Evolutionary conservation across 1,284 basidiomycete species (phyloP).

Genomic region (Ceratobasidium sp.): DNA sequence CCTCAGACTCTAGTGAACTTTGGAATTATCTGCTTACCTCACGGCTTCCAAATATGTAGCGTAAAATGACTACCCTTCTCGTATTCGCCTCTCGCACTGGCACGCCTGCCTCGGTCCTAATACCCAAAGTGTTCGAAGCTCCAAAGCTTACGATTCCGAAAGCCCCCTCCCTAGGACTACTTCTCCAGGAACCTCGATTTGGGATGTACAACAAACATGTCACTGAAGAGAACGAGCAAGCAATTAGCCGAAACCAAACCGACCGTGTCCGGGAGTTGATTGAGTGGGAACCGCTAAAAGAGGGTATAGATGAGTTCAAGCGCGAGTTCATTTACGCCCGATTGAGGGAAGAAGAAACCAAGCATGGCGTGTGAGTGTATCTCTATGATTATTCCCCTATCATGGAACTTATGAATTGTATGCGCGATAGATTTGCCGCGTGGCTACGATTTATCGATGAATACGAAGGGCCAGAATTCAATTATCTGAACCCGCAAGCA

Average conservation of each 20-base stretch:
- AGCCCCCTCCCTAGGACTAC: constrained; percentile 93
- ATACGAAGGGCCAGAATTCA: constrained; percentile 74
- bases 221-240: constrained; percentile 54
- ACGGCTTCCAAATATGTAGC: constrained; percentile 60
- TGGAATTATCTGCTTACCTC: no score
- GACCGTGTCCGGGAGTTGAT: constrained; percentile 69
- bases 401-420: constrained; percentile 18
- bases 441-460: constrained; percentile 76
- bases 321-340: constrained; percentile 82
- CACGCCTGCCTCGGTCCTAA: constrained; percentile 63
- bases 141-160: constrained; percentile 91
- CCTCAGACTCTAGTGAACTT: constrained; percentile 49
- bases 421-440: constrained; percentile 69
- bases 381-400: constrained; percentile 31
- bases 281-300: constrained; percentile 72
- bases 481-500: constrained; percentile 76
- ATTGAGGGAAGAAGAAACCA: constrained; percentile 86
- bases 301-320: constrained; percentile 82
- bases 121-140: constrained; percentile 63
- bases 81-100: constrained; percentile 81
- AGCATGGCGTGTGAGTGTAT: constrained; percentile 75
- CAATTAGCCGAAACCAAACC: constrained; percentile 53
- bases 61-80: constrained; percentile 95
- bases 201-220: constrained; percentile 48
- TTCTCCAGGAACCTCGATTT: constrained; percentile 76